Evolutionary conservation across 257 asterid species (phyloP).

Genomic region (Jacaranda mimosifolia): DNA sequence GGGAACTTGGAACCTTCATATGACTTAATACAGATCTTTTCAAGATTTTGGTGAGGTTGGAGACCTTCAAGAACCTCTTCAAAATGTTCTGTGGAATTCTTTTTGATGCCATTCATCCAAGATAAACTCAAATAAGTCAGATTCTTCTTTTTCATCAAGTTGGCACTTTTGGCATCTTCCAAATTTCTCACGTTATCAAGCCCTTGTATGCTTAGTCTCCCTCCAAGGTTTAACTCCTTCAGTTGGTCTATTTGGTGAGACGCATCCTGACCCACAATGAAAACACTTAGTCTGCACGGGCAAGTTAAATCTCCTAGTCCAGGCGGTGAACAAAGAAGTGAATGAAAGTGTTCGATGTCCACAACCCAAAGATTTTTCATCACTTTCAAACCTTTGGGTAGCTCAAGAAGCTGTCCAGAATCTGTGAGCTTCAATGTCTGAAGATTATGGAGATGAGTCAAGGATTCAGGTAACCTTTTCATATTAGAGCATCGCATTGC

Average conservation of each 20-base stretch:
- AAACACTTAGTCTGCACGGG: conserved; percentile 30
- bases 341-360: background rate
- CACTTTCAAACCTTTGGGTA: conserved; percentile 35
- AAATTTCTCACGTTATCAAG: conserved; percentile 35
- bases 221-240: conserved; percentile 35
- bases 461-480: conserved; percentile 27
- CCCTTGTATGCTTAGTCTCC: conserved; percentile 32
- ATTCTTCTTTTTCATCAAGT: conserved; percentile 27
- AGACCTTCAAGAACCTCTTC: conserved; percentile 41
- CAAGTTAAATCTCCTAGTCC: conserved; percentile 28
- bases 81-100: conserved; percentile 5
- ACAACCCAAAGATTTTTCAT: conserved; percentile 41
- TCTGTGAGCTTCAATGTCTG: conserved; percentile 34
- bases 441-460: conserved; percentile 37
- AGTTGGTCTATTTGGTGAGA: conserved; percentile 36
- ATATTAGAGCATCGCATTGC: background rate
- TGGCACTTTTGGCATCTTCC: conserved; percentile 36
- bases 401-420: background rate
- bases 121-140: conserved; percentile 27
- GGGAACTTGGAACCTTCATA: conserved; percentile 41
- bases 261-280: conserved; percentile 36
- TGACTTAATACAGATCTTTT: conserved; percentile 6
- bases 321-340: conserved; percentile 37
- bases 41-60: conserved; percentile 35
- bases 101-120: conserved; percentile 16